These are phyloP conservation scores for Saturnispora sekii DNA, from an alignment of 805 yeast species.

Conservation along the genomic window DNA sequence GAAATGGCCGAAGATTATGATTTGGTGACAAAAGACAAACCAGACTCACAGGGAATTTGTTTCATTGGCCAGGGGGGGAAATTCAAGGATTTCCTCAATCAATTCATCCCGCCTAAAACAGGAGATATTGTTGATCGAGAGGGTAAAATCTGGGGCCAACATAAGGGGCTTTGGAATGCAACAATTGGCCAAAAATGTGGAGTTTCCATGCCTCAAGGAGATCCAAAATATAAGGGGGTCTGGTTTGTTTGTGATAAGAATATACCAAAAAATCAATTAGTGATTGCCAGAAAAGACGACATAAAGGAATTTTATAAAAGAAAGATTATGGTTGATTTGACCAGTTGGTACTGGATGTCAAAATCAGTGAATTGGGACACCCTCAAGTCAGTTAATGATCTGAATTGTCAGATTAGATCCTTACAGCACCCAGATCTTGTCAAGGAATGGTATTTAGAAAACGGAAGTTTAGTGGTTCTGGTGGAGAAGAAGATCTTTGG, in stretches of 20 bases:
- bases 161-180: conserved; percentile 87
- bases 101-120: conserved; percentile 61
- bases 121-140: conserved; percentile 75
- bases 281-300: conserved; percentile 66
- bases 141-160: conserved; percentile 71
- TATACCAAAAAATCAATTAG: conserved; percentile 54
- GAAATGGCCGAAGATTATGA: conserved; percentile 45
- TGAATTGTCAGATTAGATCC: conserved; percentile 62
- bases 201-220: conserved; percentile 82
- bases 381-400: conserved; percentile 8
- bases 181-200: conserved; percentile 86
- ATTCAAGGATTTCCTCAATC: conserved; percentile 63
- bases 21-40: conserved; percentile 62
- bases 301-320: conserved; percentile 45
- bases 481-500: conserved; percentile 50
- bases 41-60: conserved; percentile 92
- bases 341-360: conserved; percentile 40
- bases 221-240: conserved; percentile 59
- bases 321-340: conserved; percentile 30
- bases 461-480: conserved; percentile 24
- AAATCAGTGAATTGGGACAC: conserved; percentile 6
- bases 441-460: conserved; percentile 6
- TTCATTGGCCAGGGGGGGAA: conserved; percentile 63
- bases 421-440: conserved; percentile 47
- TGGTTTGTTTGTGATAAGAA: conserved; percentile 84